These are phyloP conservation scores for Mediolabrus comicus DNA, from an alignment of 108 stramenopile genomes.

Conservation along the genomic window DNA sequence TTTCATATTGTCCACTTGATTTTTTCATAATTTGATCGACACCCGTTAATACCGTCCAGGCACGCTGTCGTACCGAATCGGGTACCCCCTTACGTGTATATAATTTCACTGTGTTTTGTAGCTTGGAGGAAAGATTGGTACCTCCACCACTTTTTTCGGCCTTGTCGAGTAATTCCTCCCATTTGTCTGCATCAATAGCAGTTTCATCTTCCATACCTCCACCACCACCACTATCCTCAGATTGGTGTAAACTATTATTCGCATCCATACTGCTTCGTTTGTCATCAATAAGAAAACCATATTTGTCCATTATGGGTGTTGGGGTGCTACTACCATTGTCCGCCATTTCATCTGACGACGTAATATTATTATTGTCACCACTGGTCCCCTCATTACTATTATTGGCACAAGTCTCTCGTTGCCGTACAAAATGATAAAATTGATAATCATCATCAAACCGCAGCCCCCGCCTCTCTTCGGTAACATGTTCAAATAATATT, in stretches of 20 bases:
- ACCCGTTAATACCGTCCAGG: slow-evolving; percentile 34
- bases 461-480: slow-evolving; percentile 18
- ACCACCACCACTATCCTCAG: background rate
- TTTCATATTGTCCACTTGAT: slow-evolving; percentile 12
- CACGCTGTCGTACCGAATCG: slow-evolving; percentile 17
- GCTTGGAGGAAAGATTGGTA: background rate
- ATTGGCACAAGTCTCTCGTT: too few species aligned
- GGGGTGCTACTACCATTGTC: background rate
- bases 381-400: background rate
- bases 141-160: too few species aligned
- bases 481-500: background rate
- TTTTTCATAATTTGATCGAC: slow-evolving; percentile 29
- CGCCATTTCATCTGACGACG: background rate
- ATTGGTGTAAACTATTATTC: background rate
- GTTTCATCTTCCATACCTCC: background rate
- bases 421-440: slow-evolving; percentile 58
- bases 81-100: slow-evolving; percentile 32
- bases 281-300: background rate
- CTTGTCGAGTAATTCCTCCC: slow-evolving; percentile 33
- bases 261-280: background rate
- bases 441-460: slow-evolving; percentile 58
- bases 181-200: slow-evolving; percentile 18
- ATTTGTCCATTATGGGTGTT: slow-evolving; percentile 1
- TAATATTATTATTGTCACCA: background rate
- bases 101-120: slow-evolving; percentile 25